These are phyloP conservation scores for Apiospora phragmitis DNA, from an alignment of 2,329 filamentous ascomycete species.

Conservation along the genomic window DNA sequence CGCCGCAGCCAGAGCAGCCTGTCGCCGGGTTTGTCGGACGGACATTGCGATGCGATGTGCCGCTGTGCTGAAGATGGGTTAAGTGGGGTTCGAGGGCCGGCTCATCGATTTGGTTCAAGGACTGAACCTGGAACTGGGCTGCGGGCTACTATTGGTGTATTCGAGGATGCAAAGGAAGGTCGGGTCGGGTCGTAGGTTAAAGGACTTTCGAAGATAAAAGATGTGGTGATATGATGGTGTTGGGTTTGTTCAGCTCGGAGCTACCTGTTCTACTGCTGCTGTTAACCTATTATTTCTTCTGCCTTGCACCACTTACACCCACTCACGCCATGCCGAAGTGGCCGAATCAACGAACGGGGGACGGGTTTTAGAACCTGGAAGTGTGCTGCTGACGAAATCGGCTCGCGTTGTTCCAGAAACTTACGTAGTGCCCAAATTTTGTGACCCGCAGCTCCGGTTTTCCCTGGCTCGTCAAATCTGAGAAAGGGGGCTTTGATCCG, in stretches of 20 bases:
- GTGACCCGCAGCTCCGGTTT: constrained; percentile 5
- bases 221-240: neutral
- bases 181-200: neutral
- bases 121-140: neutral
- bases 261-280: neutral
- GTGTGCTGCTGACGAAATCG: constrained; percentile 7
- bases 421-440: constrained; percentile 6
- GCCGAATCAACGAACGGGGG: constrained; percentile 1
- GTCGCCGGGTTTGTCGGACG: constrained; percentile 39
- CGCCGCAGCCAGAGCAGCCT: constrained; percentile 35
- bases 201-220: neutral
- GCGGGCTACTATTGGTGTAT: neutral
- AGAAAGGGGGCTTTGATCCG: constrained; percentile 6
- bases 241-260: neutral
- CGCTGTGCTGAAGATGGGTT: neutral
- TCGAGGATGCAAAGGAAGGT: neutral
- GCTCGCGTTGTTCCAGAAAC: constrained; percentile 7
- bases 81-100: constrained; percentile 7
- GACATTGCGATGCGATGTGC: constrained; percentile 32
- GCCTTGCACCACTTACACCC: neutral
- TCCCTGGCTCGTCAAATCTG: constrained; percentile 2
- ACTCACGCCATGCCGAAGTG: neutral
- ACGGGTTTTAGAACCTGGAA: neutral
- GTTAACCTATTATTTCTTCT: neutral
- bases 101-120: constrained; percentile 1